Conservation (phyloP, 2,329 filamentous ascomycete genomes). For the Scopulariopsis brevicaulis region DNA sequence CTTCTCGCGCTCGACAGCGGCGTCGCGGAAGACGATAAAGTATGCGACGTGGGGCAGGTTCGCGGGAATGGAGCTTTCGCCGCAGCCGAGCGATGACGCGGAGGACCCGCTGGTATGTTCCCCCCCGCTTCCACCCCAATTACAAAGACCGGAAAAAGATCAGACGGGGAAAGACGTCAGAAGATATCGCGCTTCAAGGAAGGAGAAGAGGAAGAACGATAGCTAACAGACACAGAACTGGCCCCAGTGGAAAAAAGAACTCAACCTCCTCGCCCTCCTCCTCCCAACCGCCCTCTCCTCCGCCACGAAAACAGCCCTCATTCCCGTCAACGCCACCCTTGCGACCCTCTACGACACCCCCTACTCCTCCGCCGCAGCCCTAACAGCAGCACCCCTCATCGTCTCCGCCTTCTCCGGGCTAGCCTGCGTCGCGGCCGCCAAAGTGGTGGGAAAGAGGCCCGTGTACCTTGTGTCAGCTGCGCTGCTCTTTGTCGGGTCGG, state of each 20-base stretch:
- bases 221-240: constrained; percentile 33
- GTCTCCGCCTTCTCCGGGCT: constrained; percentile 34
- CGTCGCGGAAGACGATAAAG: constrained; percentile 22
- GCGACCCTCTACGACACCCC: constrained; percentile 28
- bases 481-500: constrained; percentile 33
- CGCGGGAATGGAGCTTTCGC: constrained; percentile 32
- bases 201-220: neutral
- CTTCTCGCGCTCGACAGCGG: constrained; percentile 1
- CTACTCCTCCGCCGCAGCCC: constrained; percentile 32
- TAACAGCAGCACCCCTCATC: constrained; percentile 42
- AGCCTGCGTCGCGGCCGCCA: constrained; percentile 26
- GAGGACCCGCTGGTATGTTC: constrained; percentile 39
- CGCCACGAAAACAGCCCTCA: constrained; percentile 42
- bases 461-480: constrained; percentile 36
- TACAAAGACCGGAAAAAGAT: neutral
- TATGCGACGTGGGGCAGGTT: constrained; percentile 30
- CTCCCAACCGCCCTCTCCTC: constrained; percentile 32
- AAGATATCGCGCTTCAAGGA: neutral
- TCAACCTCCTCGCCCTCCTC: constrained; percentile 32
- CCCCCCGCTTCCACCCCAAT: too few species aligned
- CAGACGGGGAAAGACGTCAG: neutral
- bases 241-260: constrained; percentile 40
- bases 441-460: constrained; percentile 39
- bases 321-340: constrained; percentile 33
- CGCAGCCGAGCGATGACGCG: constrained; percentile 42